Percentiles rank a stretch among this genome's conserved stretches.
Evolutionary conservation across 2,329 filamentous ascomycete species (phyloP).

Genomic region (Fusarium lyarnte): DNA sequence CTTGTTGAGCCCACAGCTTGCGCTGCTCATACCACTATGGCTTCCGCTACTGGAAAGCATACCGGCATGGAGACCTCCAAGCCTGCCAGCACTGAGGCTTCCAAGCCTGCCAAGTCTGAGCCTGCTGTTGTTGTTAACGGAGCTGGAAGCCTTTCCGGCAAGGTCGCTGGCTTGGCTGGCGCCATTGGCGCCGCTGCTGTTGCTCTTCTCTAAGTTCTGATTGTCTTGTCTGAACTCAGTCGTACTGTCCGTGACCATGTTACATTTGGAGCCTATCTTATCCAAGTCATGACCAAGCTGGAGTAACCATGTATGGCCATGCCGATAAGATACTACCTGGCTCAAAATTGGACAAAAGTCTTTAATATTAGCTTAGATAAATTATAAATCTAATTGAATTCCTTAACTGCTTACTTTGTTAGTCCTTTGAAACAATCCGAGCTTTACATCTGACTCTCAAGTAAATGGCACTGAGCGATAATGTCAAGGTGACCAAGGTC

Average conservation of each 20-base stretch:
- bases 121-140: slow-evolving; percentile 9
- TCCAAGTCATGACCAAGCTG: no score
- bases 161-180: background rate
- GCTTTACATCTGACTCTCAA: background rate
- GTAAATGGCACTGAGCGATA: background rate
- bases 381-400: background rate
- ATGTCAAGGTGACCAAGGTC: no score
- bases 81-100: background rate
- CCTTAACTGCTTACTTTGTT: no score
- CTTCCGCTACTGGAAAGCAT: background rate
- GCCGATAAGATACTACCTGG: background rate
- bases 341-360: background rate
- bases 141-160: background rate
- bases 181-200: slow-evolving; percentile 9
- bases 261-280: no score
- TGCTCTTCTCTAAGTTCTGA: background rate
- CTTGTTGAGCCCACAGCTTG: background rate
- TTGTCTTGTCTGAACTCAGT: background rate
- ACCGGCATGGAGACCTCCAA: background rate
- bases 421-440: no score
- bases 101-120: background rate
- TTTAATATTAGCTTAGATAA: background rate
- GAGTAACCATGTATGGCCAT: no score
- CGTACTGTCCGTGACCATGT: no score
- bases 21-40: background rate